These are phyloP conservation scores for Eurotiales sp. DNA, from an alignment of 2,329 filamentous ascomycete species.

Conservation along the genomic window DNA sequence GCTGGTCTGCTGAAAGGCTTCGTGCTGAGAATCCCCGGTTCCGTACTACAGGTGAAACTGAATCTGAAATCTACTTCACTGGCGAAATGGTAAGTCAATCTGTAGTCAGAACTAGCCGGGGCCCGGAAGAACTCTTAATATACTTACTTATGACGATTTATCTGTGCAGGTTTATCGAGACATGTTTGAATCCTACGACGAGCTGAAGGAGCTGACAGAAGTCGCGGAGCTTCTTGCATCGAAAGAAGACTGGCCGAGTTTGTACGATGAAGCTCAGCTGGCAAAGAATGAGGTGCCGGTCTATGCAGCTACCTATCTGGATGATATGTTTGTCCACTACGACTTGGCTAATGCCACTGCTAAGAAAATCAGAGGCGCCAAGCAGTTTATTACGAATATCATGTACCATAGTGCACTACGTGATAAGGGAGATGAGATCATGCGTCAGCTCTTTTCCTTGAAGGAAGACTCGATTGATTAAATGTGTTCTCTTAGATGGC, in stretches of 20 bases:
- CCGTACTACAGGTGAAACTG: slow-evolving; percentile 36
- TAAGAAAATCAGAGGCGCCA: slow-evolving; percentile 67
- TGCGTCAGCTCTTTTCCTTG: slow-evolving; percentile 71
- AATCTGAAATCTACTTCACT: slow-evolving; percentile 68
- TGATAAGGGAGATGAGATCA: slow-evolving; percentile 68
- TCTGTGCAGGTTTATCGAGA: slow-evolving; percentile 65
- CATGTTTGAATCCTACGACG: slow-evolving; percentile 76
- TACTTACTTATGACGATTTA: not conserved
- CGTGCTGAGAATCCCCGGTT: slow-evolving; percentile 40
- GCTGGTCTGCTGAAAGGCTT: slow-evolving; percentile 66
- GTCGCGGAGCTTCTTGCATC: slow-evolving; percentile 69
- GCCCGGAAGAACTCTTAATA: too few species aligned
- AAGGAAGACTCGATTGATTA: slow-evolving; percentile 66
- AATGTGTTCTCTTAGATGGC: not conserved
- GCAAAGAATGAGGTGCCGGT: slow-evolving; percentile 76
- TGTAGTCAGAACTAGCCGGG: not conserved
- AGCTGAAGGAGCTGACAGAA: slow-evolving; percentile 65
- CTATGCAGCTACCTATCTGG: slow-evolving; percentile 76
- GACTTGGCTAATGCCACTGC: slow-evolving; percentile 71
- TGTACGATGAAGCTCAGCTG: slow-evolving; percentile 74
- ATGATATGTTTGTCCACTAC: slow-evolving; percentile 92
- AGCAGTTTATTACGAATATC: slow-evolving; percentile 78
- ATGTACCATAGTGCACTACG: slow-evolving; percentile 84
- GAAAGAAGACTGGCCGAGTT: slow-evolving; percentile 64
- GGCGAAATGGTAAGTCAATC: slow-evolving; percentile 70